Conservation (phyloP, 441 rosid species). For the Pelargonium citronellum region DNA sequence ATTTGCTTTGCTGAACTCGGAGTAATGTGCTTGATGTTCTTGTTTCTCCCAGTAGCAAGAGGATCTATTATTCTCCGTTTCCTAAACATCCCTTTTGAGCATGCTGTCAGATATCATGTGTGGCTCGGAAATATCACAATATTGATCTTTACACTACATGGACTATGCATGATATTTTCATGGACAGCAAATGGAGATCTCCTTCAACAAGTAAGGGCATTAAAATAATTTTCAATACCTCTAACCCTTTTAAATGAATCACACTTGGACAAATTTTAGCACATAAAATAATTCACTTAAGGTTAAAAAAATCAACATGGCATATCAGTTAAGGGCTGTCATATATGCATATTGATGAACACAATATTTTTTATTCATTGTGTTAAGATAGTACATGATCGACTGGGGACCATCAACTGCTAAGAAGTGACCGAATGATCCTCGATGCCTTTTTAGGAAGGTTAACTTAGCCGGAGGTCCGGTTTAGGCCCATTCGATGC, state of each 20-base stretch:
- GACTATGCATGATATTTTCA: constrained; percentile 42
- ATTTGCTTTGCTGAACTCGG: constrained; percentile 76
- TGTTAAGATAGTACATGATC: neutral
- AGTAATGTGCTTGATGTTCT: constrained; percentile 49
- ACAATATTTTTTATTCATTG: neutral
- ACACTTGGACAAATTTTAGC: neutral
- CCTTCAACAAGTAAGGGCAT: constrained; percentile 44
- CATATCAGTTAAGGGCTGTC: neutral
- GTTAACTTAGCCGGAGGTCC: no score
- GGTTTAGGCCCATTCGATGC: no score
- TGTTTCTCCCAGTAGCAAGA: constrained; percentile 61
- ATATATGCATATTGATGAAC: neutral
- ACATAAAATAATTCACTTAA: neutral
- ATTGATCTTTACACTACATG: constrained; percentile 55
- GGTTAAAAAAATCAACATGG: no score
- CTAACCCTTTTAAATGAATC: neutral
- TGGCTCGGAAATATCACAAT: constrained; percentile 76
- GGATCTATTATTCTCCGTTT: constrained; percentile 64
- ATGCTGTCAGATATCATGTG: constrained; percentile 60
- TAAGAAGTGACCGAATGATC: no score
- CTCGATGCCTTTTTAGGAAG: no score
- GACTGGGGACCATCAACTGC: no score
- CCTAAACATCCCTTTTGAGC: constrained; percentile 59
- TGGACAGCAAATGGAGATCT: constrained; percentile 48
- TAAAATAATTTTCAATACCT: no score